Conservation (phyloP, 306 rosid genomes). For the Glycyrrhiza uralensis region DNA sequence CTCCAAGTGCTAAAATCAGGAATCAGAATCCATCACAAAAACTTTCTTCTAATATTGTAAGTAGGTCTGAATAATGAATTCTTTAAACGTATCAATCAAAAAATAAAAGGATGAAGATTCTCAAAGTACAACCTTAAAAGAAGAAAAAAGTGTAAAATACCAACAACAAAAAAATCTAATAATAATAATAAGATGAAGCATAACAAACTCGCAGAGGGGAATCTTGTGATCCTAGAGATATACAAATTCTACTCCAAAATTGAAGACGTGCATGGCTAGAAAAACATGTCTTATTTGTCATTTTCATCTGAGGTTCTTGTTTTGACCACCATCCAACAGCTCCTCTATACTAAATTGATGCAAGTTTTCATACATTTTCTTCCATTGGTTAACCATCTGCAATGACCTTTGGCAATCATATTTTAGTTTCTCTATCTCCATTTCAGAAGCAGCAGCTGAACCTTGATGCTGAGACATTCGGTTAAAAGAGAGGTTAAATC, state of each 20-base stretch:
- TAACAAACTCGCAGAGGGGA: neutral
- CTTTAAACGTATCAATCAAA: neutral
- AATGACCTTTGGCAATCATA: conserved; percentile 45
- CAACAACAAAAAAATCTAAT: too few species aligned
- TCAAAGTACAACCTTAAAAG: neutral
- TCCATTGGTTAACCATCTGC: conserved; percentile 60
- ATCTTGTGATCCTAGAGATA: neutral
- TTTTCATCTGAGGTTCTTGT: conserved; percentile 31
- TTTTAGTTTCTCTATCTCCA: conserved; percentile 69
- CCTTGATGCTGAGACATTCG: conserved; percentile 55
- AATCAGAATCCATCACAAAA: neutral
- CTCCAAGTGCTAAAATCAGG: neutral
- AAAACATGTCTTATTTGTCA: conserved; percentile 20
- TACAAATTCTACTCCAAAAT: neutral
- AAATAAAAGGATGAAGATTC: neutral
- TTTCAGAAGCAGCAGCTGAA: conserved; percentile 57
- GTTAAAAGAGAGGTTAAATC: conserved; percentile 11
- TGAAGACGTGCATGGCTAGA: neutral
- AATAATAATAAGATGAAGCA: neutral
- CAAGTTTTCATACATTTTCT: conserved; percentile 62
- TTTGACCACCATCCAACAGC: conserved; percentile 46
- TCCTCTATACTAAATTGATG: conserved; percentile 59
- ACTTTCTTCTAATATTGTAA: neutral
- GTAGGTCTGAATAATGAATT: neutral
- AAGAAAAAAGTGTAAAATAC: neutral